phyloP scores from a whole-genome alignment of 2,329 filamentous ascomycete species.

The Scedosporium apiospermum region DNA sequence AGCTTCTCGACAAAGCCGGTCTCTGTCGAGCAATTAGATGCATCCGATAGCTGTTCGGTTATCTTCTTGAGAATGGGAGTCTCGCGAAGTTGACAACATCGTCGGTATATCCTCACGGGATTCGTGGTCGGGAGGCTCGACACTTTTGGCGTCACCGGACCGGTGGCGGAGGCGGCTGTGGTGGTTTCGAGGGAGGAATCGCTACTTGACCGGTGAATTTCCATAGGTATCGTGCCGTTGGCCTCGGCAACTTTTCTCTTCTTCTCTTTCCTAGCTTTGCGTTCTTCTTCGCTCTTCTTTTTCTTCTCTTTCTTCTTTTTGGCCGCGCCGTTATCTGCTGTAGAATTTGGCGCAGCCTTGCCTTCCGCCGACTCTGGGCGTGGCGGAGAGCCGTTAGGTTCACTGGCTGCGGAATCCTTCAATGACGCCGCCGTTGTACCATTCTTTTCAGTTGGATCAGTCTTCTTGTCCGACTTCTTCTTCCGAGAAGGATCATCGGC shows the following conservation, averaged over 20 bases:
- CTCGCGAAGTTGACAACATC: conserved; percentile 89
- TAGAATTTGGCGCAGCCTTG: conserved; percentile 20
- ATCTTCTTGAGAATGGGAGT: conserved; percentile 87
- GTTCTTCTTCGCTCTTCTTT: conserved; percentile 85
- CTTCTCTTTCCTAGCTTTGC: conserved; percentile 85
- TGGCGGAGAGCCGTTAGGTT: not conserved
- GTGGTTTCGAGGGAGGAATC: conserved; percentile 35
- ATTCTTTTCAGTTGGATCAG: conserved; percentile 54
- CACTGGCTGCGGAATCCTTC: not conserved
- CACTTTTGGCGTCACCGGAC: conserved; percentile 18
- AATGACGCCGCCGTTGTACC: conserved; percentile 19
- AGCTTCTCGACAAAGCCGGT: conserved; percentile 74
- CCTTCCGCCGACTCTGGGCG: conserved; percentile 21
- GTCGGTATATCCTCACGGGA: conserved; percentile 81
- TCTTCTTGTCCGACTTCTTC: conserved; percentile 24
- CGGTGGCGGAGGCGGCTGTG: not conserved
- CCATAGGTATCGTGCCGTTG: conserved; percentile 78
- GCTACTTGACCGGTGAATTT: conserved; percentile 64
- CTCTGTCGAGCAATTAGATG: conserved; percentile 53
- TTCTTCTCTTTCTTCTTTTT: conserved; percentile 90
- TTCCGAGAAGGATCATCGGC: conserved; percentile 39
- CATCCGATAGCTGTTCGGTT: conserved; percentile 72
- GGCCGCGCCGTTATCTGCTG: conserved; percentile 32
- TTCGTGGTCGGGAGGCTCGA: conserved; percentile 65
- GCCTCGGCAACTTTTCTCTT: conserved; percentile 77